Evolutionary conservation across 1,284 basidiomycete genomes (phyloP).

Genomic region (Fomitopsis pinicola): DNA sequence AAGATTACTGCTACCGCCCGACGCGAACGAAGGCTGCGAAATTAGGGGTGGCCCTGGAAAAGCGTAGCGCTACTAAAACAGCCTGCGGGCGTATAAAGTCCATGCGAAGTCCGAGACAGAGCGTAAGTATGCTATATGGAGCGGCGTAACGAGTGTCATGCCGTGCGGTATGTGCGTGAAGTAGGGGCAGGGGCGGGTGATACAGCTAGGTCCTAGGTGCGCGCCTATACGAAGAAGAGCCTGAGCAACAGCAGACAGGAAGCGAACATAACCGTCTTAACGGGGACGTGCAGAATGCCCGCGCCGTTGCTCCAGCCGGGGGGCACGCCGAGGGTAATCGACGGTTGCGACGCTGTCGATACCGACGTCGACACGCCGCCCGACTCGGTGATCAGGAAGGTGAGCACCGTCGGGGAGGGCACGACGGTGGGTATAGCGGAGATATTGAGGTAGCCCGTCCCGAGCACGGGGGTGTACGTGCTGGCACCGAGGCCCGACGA

Average conservation of each 20-base stretch:
- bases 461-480: slow-evolving; percentile 60
- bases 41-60: background rate
- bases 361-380: slow-evolving; percentile 27
- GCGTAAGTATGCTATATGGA: slow-evolving; percentile 2
- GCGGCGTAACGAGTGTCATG: slow-evolving; percentile 1
- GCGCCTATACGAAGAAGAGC: background rate
- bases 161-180: background rate
- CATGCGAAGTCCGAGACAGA: background rate
- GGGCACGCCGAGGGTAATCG: slow-evolving; percentile 32
- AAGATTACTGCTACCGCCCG: background rate
- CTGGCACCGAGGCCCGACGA: slow-evolving; percentile 59
- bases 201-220: background rate
- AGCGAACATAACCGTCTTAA: background rate
- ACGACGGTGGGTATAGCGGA: slow-evolving; percentile 30
- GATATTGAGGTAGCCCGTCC: slow-evolving; percentile 21
- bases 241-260: slow-evolving; percentile 1
- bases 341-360: slow-evolving; percentile 24
- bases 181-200: background rate
- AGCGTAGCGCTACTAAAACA: background rate
- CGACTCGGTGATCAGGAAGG: slow-evolving; percentile 32
- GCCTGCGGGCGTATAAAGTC: background rate
- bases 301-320: slow-evolving; percentile 23
- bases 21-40: background rate
- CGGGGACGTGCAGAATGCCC: slow-evolving; percentile 2
- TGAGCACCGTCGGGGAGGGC: slow-evolving; percentile 29